Percentiles rank a stretch among this genome's conserved stretches.
Conservation (phyloP, 495 filamentous ascomycete genomes). For the Annulohypoxylon nitens region DNA sequence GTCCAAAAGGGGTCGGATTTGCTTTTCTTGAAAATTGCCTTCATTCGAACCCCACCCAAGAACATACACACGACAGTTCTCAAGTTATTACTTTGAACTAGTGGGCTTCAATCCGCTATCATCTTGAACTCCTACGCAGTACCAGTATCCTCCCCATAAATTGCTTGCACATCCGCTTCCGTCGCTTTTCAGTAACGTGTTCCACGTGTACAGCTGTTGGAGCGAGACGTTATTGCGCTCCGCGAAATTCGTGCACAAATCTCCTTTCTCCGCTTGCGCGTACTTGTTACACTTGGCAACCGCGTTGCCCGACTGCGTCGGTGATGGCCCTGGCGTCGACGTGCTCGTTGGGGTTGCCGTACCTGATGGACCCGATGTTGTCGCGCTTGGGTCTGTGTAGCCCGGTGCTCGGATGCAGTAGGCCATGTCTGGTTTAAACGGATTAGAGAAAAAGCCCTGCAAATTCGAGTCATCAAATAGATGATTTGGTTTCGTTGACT, state of each 20-base stretch:
- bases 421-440: no score
- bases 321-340: neutral
- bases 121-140: slow-evolving; percentile 27
- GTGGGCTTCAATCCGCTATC: no score
- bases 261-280: neutral
- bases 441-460: no score
- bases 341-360: neutral
- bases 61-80: no score
- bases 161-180: neutral
- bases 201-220: neutral
- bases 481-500: no score
- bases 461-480: no score
- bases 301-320: slow-evolving; percentile 1
- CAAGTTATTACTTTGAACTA: no score
- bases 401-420: no score
- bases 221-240: neutral
- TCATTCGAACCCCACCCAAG: no score
- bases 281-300: neutral
- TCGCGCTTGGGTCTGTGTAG: no score
- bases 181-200: neutral
- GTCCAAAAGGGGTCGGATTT: no score
- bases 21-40: no score
- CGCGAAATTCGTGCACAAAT: neutral
- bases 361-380: neutral
- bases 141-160: neutral